Conservation (phyloP, 106 monocot genomes). For the Ottelia alismoides region DNA sequence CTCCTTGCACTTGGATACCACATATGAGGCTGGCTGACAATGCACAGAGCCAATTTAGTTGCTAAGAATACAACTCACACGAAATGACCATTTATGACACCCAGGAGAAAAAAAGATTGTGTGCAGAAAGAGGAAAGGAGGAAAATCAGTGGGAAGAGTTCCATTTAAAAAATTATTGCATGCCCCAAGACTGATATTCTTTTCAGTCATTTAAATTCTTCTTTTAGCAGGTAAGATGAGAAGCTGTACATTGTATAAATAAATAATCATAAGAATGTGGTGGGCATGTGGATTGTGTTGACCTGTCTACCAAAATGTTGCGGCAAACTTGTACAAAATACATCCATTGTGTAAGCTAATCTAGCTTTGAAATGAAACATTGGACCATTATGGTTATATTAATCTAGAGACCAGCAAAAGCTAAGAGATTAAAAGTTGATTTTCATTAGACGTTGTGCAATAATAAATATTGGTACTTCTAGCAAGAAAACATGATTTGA, state of each 20-base stretch:
- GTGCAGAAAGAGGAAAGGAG: not conserved
- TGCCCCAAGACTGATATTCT: not conserved
- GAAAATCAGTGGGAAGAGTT: not conserved
- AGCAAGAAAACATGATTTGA: not conserved
- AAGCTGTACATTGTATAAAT: too few relatives aligned
- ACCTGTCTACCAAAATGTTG: too few relatives aligned
- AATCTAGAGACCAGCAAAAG: not conserved
- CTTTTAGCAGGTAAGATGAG: too few relatives aligned
- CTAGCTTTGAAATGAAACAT: too few relatives aligned
- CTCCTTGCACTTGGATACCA: conserved; percentile 93
- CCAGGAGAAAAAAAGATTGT: not conserved
- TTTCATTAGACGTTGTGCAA: too few relatives aligned
- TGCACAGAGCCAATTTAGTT: not conserved
- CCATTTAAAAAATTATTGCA: not conserved
- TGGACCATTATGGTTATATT: too few relatives aligned
- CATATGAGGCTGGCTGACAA: conserved; percentile 53
- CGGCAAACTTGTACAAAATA: too few relatives aligned
- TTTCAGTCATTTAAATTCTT: not conserved
- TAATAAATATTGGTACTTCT: not conserved
- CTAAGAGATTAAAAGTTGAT: not conserved
- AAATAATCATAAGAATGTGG: too few relatives aligned
- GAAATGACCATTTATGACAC: not conserved
- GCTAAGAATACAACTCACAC: not conserved
- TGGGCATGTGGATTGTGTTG: too few relatives aligned
- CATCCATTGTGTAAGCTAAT: too few relatives aligned